Base-by-base conservation (phyloP, 441 rosid genomes). In the Gossypium schwendimanii region DNA sequence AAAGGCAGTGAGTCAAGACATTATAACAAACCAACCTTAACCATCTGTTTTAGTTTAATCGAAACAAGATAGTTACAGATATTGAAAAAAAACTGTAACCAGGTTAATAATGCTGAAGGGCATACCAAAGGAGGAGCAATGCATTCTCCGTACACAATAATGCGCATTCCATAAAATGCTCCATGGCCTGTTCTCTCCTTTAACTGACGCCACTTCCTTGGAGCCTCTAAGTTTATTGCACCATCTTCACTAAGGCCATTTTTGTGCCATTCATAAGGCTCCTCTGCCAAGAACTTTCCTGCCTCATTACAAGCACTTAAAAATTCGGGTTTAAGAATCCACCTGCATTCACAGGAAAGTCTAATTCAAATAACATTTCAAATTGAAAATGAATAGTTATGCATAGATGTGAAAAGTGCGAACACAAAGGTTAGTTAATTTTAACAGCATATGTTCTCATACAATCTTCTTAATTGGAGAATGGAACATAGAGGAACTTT, bases 101-200 rank as follows among this genome's bases (percentile, higher is more conserved):
- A 39, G 60, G 62, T 10, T 31, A 41, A 63, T 24, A 53, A 36
- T 36, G 41, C 57, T 15, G 44, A 44, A 65, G 65, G 61, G 68
- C 88, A 64, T 90, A 93, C 99, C 97, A 93, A 76, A 78, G 94
- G 84, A 52, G 98, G 99, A 7, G 91, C 80, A 59, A 88, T 81
- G 86, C 98, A 93, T 76, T 87, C 97, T 67, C 99, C 98, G 73
- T 93, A 93, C 54, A 93, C 78, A 73, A 93, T 82, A 54, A 90
- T 79, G 58, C 85, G 88, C 91, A 91, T 73, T 57, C 93, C 96
- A 74, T 86, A 75, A 75, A 96, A 89, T 68, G 98, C 98, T 75
- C 99, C 97, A 66, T 93, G 97, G 55, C 98, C 94, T 57, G 97
- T 91, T 82, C 86, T 83, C 84, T 91, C 93, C 78, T 84, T 82